Percentiles rank a stretch among this genome's conserved stretches.
Conservation (phyloP, 768 basidiomycete genomes). For the Candolleomyces eurysporus region DNA sequence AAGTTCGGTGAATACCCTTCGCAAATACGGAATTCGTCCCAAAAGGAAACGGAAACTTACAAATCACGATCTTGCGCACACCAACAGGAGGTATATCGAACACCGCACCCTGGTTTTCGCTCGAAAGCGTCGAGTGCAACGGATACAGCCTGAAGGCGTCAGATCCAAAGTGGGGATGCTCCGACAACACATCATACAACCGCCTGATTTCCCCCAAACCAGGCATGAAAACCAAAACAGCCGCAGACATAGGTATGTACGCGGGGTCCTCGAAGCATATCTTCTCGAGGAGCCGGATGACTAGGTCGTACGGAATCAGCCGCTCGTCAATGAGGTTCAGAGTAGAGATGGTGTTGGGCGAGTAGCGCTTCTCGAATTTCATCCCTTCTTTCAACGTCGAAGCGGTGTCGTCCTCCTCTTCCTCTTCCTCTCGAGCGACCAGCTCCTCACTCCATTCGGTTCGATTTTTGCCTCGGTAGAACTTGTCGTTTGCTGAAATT, state of each 20-base stretch:
- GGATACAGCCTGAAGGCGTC: conserved; percentile 75
- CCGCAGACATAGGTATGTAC: conserved; percentile 62
- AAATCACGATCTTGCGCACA: conserved; percentile 90
- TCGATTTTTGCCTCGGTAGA: conserved; percentile 56
- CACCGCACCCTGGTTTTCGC: conserved; percentile 85
- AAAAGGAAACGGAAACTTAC: conserved; percentile 41
- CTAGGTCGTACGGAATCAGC: conserved; percentile 87
- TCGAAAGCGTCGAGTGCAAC: conserved; percentile 90
- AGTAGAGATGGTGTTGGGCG: conserved; percentile 66
- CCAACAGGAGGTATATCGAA: conserved; percentile 85
- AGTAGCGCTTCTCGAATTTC: conserved; percentile 80
- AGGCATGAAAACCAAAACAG: conserved; percentile 91
- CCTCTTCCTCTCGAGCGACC: conserved; percentile 51
- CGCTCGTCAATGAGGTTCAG: conserved; percentile 87
- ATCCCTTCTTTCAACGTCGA: conserved; percentile 32
- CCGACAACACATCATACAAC: conserved; percentile 74
- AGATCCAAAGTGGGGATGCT: conserved; percentile 71
- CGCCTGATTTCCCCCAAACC: conserved; percentile 92
- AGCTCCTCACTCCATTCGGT: conserved; percentile 82
- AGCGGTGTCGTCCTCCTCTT: conserved; percentile 54
- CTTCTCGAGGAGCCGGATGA: conserved; percentile 76
- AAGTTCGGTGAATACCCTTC: conserved; percentile 1
- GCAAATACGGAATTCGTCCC: background rate
- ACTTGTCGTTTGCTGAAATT: conserved; percentile 59
- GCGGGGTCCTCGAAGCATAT: conserved; percentile 69